A percentile compares a stretch with the other conserved stretches of the same genome.
Evolutionary conservation across 202 grass and related monocot species (phyloP).

Genomic region (Zizania palustris): DNA sequence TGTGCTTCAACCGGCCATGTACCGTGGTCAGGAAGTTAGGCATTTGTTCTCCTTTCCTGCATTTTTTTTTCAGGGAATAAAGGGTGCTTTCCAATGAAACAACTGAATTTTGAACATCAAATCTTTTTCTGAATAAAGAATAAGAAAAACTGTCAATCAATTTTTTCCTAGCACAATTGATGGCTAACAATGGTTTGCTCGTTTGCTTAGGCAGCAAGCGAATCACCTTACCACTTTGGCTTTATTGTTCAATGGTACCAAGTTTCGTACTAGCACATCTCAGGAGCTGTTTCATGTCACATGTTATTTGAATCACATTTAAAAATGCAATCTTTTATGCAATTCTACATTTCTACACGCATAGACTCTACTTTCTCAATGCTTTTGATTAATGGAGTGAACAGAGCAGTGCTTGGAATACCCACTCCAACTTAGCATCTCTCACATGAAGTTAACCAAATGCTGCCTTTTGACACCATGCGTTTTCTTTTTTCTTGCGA

Average conservation of each 20-base stretch:
- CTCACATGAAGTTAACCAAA: background rate
- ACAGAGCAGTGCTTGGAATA: conserved; percentile 45
- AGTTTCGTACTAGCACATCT: background rate
- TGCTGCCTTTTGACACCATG: conserved; percentile 6
- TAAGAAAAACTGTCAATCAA: conserved; percentile 5
- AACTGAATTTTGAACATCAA: conserved; percentile 16
- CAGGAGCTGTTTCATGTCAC: background rate
- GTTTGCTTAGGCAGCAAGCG: conserved; percentile 43
- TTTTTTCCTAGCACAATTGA: conserved; percentile 4
- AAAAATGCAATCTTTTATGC: conserved; percentile 27
- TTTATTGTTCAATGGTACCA: background rate
- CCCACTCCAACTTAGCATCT: conserved; percentile 32
- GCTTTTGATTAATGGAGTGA: conserved; percentile 33
- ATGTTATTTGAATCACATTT: conserved; percentile 26
- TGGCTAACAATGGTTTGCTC: conserved; percentile 2
- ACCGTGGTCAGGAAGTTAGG: conserved; percentile 29
- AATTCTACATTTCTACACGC: conserved; percentile 1
- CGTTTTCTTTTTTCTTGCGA: background rate
- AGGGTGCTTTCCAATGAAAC: conserved; percentile 15
- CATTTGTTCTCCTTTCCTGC: conserved; percentile 29
- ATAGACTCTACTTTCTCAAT: conserved; percentile 8
- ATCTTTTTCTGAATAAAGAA: conserved; percentile 11
- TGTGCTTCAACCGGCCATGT: background rate
- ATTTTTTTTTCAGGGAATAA: conserved; percentile 42
- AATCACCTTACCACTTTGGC: background rate